Evolutionary conservation across 176 grass and related monocot genomes (phyloP), one percentile per base, ranked within the genome.

Genomic region (Rhynchospora tenuis): DNA sequence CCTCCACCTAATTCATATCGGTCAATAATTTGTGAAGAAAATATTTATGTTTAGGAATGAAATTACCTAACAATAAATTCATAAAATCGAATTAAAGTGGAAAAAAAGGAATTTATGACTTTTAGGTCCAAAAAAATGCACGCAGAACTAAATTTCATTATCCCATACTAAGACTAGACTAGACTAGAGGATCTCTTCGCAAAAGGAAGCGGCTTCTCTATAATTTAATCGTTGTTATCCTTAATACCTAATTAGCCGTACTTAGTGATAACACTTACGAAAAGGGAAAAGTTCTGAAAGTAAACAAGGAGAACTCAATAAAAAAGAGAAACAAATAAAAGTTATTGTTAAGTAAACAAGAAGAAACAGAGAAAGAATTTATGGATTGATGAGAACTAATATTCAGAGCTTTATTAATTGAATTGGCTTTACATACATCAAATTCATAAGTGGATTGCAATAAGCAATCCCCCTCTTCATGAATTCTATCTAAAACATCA

Each of bases 371-470:
- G 46, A 31, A 11, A 9, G 15, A 3, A 61, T 16, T 51, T 1
- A 82, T 6, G 19, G 7, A 45, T 81, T 63, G 29, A 61, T 81
- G 56, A 82, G 19, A 54, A 82, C 61, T 24, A 46, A 6, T 46
- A 52, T 54, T 67, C 44, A 82, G 42, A 64, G 19, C 23, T 82
- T 67, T 82, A 82, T 67, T 82, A 52, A 82, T 82, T 82, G 44
- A 66, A 82, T 27, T 64, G 2, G 17, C 26, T 82, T 50, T 65
- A 82, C 59, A 66, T 64, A 46, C 80, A 82, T 67, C 80, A 52
- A 66, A 82, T 23, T 33, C 44, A 82, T 19, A 48, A 52, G 17
- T 50, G 23, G 4, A 81, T 56, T 81, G 19, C 19, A 64, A 45
- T 9, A 24, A 46, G 16, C 28, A 28, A 65, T 48, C n/a, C 22